Evolutionary conservation across 1,139 yeast species (phyloP), one percentile per base, ranked within the genome.

Genomic region (Debaryomyces psychrophilus): DNA sequence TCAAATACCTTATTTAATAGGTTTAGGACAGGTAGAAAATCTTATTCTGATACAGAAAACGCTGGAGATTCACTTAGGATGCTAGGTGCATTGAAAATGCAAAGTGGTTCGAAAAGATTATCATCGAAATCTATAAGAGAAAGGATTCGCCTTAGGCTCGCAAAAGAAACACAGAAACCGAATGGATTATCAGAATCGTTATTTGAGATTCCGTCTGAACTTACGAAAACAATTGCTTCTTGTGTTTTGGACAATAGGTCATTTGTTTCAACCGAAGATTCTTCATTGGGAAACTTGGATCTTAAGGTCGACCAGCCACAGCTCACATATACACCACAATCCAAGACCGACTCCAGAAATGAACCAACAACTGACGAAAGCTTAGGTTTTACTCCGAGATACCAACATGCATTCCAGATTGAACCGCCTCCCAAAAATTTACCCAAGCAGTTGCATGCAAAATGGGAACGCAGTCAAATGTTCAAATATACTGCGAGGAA

Each of bases 381-480:
- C 11, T 7, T 33, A 11, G 17, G 11, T 3, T 49, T 44, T 44
- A 46, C 42, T 9, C 41, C 50, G 1, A 37, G 35, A 15, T 53
- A 47, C 33, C 45, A 54, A 11, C 60, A 57, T 41, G 50, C 55
- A 5, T 58, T 50, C 43, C 17, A 36, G 4, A 28, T 53, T 2
- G 42, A 37, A 6, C 42, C 51, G 2, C 60, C 61, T 15, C 60
- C 61, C 1, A 41, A 44, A 26, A 39, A 22, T 7, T 44, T 56
- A 11, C 58, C 61, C 8, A 49, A 46, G 31, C 44, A 47, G 2
- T 37, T 49, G 8, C 53, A 56, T 39, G 52, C 50, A 1, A 60
- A 60, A 48, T 60, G 64, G 64, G 61, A 60, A 42, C 52, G 64
- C 44, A 58, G 58, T 14, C 62, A 60, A 41, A 56, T 58, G 55